Evolutionary conservation across 371 early-diverging fungal species (phyloP).

Genomic region (Circinella umbellata): DNA sequence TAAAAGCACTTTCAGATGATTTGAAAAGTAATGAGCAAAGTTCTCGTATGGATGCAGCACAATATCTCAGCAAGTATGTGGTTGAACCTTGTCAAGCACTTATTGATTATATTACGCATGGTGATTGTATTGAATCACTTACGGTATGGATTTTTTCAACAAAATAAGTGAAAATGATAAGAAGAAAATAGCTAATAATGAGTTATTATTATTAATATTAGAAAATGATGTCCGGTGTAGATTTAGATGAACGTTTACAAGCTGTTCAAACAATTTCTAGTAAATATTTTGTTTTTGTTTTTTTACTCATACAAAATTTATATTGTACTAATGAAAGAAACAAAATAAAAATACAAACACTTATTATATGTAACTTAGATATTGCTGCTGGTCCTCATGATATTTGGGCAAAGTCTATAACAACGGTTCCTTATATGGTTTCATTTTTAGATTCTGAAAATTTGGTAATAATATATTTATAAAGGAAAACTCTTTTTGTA

Average conservation of each 20-base stretch:
- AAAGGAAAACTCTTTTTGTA: too few species aligned
- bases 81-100: conserved; percentile 55
- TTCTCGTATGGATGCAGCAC: conserved; percentile 43
- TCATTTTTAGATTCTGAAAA: conserved; percentile 58
- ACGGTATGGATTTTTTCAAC: conserved; percentile 27
- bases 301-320: too few species aligned
- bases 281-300: conserved; percentile 32
- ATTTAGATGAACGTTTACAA: conserved; percentile 66
- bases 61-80: conserved; percentile 48
- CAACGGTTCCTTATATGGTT: conserved; percentile 65
- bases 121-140: conserved; percentile 50
- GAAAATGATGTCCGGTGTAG: conserved; percentile 38
- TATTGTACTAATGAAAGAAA: too few species aligned
- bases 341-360: background rate
- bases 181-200: background rate
- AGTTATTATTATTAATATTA: background rate
- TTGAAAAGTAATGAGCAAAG: conserved; percentile 34
- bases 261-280: conserved; percentile 74
- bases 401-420: conserved; percentile 59
- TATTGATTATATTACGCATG: conserved; percentile 48
- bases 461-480: conserved; percentile 27
- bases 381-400: conserved; percentile 68
- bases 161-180: background rate
- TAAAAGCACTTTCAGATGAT: conserved; percentile 24
- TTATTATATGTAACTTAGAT: conserved; percentile 33